Evolutionary conservation across 306 rosid genomes (phyloP), one percentile per base, ranked within the genome.

Genomic region (Prunus mongolica): DNA sequence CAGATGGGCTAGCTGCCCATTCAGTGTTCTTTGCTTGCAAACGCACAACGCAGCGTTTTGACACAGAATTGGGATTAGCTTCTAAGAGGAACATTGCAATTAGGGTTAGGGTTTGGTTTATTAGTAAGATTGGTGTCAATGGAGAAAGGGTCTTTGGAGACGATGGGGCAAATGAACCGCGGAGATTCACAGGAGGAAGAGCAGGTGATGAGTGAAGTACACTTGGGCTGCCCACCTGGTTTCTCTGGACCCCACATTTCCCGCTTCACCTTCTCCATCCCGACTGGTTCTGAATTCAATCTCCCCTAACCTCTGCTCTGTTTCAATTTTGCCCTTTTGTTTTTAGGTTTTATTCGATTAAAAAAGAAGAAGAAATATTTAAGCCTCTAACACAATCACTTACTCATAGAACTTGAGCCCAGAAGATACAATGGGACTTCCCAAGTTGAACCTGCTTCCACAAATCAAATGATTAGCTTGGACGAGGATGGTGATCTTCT

Each of bases 191-290:
- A 10, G 65, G 83, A 71, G 14, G 85, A 74, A 71, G 84, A 83
- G 41, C 80, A 86, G 51, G 96, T 94, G 84, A 94, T 91, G 97
- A 94, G 98, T 82, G 98, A 91, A 77, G 89, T 94, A 46, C 98
- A 94, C 81, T 84, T 90, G 2, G 98, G 97, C 5, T 94, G 97
- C 80, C 95, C 93, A 3, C 83, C 97, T 54, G 88, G 84, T 60
- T 69, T 84, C 54, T 73, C 82, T n/a, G 95, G 91, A 2, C 78
- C 96, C 73, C 80, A 86, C 65, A 71, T 86, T 78, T 90, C 98
- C 52, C 64, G 22, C 74, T 94, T 94, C 93, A 78, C 93, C 63
- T 22, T 91, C 88, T 79, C 75, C 76, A 38, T 77, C 49, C 87
- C 93, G 12, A 24, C 85, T 56, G 83, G 83, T 75, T 67, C 4